Evolutionary conservation across 225 moss, liverwort and hornwort genomes (phyloP).

Genomic region (Bryoerythrophyllum caledonicum): DNA sequence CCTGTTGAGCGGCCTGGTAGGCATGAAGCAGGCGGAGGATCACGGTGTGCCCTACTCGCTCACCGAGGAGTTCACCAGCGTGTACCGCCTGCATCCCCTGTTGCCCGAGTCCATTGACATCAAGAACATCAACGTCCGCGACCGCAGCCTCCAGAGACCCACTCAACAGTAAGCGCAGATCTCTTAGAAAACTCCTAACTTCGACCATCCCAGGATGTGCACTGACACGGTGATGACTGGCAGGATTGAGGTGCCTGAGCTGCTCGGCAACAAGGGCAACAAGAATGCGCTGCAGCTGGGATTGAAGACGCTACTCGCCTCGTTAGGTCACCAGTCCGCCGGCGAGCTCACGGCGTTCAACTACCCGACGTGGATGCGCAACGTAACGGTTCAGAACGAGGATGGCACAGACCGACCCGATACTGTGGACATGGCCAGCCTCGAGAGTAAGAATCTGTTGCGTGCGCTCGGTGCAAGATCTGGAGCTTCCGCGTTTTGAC

Average conservation of each 20-base stretch:
- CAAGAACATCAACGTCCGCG: slow-evolving; percentile 35
- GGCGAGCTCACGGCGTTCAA: slow-evolving; percentile 51
- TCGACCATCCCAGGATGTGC: not conserved
- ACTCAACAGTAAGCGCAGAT: slow-evolving; percentile 30
- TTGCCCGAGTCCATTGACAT: slow-evolving; percentile 63
- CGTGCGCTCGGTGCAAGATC: not conserved
- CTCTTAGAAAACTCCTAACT: too few relatives aligned
- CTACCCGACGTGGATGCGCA: slow-evolving; percentile 62
- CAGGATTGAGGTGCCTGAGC: slow-evolving; percentile 41
- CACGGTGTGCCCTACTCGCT: slow-evolving; percentile 71
- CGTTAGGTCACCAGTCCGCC: slow-evolving; percentile 57
- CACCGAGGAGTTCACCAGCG: slow-evolving; percentile 69
- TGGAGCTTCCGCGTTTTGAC: not conserved
- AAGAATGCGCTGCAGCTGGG: slow-evolving; percentile 35
- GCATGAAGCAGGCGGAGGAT: slow-evolving; percentile 45
- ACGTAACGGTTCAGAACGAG: slow-evolving; percentile 25
- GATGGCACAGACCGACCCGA: slow-evolving; percentile 39
- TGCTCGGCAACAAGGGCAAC: slow-evolving; percentile 45
- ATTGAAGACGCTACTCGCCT: slow-evolving; percentile 56
- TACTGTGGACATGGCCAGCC: slow-evolving; percentile 48
- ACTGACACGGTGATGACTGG: not conserved
- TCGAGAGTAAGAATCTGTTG: slow-evolving; percentile 47
- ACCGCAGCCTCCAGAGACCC: slow-evolving; percentile 26
- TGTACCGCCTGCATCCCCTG: slow-evolving; percentile 73
- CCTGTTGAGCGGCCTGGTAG: slow-evolving; percentile 58